Conservation (phyloP, 139 green algal genomes). For the Asterochloris erici region DNA sequence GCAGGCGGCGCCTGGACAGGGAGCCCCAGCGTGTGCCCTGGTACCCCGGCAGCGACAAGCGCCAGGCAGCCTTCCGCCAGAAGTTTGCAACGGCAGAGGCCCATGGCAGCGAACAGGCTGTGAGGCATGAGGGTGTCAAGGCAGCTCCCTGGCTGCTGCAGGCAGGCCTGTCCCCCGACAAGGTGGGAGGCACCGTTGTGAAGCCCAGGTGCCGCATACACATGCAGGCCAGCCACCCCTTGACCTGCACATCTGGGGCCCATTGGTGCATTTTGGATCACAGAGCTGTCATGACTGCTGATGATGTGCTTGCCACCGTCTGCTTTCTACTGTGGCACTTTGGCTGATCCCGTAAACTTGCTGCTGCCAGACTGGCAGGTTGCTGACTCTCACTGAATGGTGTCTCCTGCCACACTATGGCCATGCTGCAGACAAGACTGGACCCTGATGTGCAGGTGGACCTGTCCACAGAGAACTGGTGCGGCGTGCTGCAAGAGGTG, state of each 20-base stretch:
- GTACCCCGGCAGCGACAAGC: constrained; percentile 51
- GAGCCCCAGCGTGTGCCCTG: constrained; percentile 41
- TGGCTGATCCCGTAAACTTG: too few species aligned
- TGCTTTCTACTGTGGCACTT: too few species aligned
- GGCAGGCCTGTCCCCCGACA: constrained; percentile 34
- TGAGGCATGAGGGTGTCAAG: constrained; percentile 20
- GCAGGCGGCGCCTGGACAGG: constrained; percentile 18
- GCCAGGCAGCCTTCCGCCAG: constrained; percentile 27
- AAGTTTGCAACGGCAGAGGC: constrained; percentile 34
- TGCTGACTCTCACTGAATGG: background rate
- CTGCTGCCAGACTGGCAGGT: too few species aligned
- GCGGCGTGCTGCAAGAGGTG: constrained; percentile 76
- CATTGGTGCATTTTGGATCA: too few species aligned
- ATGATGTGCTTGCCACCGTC: too few species aligned
- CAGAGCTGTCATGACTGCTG: too few species aligned
- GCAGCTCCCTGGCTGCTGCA: constrained; percentile 41
- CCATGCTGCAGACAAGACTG: background rate
- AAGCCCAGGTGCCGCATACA: too few species aligned
- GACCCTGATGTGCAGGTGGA: constrained; percentile 31
- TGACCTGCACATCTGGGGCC: too few species aligned
- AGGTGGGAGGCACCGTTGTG: constrained; percentile 1
- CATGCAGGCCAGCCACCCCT: too few species aligned
- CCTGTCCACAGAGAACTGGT: constrained; percentile 70
- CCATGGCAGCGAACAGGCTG: constrained; percentile 12
- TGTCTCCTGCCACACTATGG: background rate